These are phyloP conservation scores for Mucuna pruriens DNA, from an alignment of 306 rosid species.

Conservation along the genomic window DNA sequence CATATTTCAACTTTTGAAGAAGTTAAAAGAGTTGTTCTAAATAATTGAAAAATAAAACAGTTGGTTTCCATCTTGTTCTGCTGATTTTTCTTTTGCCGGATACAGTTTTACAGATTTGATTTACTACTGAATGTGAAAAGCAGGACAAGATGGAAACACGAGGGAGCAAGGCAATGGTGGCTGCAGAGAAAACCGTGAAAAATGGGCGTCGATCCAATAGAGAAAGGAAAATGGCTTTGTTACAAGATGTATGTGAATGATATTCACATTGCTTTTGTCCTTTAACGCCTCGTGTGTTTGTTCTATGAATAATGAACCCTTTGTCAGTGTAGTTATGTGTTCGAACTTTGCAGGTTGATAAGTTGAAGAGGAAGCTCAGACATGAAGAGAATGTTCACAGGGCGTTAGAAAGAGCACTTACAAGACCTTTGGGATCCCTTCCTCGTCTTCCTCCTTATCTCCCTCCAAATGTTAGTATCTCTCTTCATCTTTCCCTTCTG, in stretches of 20 bases:
- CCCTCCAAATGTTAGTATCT: slow-evolving; percentile 75
- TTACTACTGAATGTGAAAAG: slow-evolving; percentile 48
- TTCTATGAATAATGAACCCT: background rate
- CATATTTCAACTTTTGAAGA: too few species aligned
- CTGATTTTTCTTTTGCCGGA: slow-evolving; percentile 15
- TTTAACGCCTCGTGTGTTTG: background rate
- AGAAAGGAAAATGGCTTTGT: slow-evolving; percentile 82
- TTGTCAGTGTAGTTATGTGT: slow-evolving; percentile 14
- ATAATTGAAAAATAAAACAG: too few species aligned
- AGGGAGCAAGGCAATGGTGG: slow-evolving; percentile 49
- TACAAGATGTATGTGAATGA: slow-evolving; percentile 69
- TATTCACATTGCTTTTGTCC: slow-evolving; percentile 8
- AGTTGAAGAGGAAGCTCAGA: slow-evolving; percentile 92
- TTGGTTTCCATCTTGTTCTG: too few species aligned
- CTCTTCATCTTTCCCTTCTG: slow-evolving; percentile 5
- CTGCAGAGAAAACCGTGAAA: slow-evolving; percentile 55
- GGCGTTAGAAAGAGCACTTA: slow-evolving; percentile 91
- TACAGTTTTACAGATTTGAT: slow-evolving; percentile 23
- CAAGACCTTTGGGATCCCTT: slow-evolving; percentile 89
- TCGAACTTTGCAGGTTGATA: slow-evolving; percentile 69
- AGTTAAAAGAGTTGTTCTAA: too few species aligned
- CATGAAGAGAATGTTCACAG: slow-evolving; percentile 96
- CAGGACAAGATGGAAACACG: slow-evolving; percentile 73
- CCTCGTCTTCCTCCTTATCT: slow-evolving; percentile 99
- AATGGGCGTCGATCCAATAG: slow-evolving; percentile 62